phyloP scores from a whole-genome alignment of 2,329 filamentous ascomycete genomes.

The Trichophaea hybrida region DNA sequence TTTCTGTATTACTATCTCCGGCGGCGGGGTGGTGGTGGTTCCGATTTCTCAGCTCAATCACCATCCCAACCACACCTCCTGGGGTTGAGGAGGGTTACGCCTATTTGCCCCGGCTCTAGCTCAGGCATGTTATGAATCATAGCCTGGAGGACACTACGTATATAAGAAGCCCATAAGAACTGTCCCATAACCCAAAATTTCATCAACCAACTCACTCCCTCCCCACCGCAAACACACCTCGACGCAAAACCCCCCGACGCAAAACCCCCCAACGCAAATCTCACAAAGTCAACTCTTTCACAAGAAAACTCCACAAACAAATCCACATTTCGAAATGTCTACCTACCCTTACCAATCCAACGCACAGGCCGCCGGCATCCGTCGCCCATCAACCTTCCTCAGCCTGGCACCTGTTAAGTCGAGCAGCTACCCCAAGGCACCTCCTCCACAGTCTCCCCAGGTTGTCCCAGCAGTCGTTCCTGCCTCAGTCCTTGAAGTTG shows the following conservation, averaged over 20 bases:
- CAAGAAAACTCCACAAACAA: background rate
- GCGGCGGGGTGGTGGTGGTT: background rate
- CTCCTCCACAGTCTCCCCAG: constrained; percentile 15
- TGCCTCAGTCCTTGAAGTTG: constrained; percentile 11
- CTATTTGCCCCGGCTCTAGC: too few relatives aligned
- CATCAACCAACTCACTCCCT: background rate
- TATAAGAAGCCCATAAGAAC: too few relatives aligned
- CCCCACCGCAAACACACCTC: background rate
- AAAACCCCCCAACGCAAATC: background rate
- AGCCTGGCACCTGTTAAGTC: constrained; percentile 46
- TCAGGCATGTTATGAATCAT: too few relatives aligned
- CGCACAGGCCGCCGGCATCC: constrained; percentile 14
- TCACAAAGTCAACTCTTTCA: background rate
- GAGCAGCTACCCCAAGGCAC: constrained; percentile 39
- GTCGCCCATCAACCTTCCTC: constrained; percentile 37
- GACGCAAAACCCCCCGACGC: background rate
- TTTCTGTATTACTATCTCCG: too few relatives aligned
- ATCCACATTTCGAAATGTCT: background rate
- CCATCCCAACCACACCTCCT: background rate
- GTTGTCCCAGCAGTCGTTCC: constrained; percentile 10
- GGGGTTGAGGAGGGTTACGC: too few relatives aligned
- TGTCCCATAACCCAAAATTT: background rate
- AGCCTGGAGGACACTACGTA: too few relatives aligned
- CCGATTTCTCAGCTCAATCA: background rate
- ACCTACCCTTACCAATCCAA: background rate